Base-by-base conservation (phyloP, 768 basidiomycete genomes). In the Ramaria sp. region DNA sequence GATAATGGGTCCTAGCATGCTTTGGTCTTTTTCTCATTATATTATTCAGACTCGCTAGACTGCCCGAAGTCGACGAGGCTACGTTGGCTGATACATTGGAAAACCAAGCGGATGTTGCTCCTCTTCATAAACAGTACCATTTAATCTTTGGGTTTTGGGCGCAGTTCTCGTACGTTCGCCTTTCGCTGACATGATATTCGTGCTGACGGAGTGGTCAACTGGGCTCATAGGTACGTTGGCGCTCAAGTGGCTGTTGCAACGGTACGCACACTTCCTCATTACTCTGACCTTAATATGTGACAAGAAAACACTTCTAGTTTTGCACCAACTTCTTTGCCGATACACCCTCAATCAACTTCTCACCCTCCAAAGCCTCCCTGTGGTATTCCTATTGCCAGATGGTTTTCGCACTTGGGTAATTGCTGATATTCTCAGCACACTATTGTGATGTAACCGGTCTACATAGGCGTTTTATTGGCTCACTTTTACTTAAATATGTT, bases 371-470 rank as follows among this genome's bases (percentile, higher is more conserved):
- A 59, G 84, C 82, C 42, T 82, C 84, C 56, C 69, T 81, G 53
- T 67, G 87, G 54, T 84, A 86, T 62, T 88, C 85, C 7, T 82
- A 83, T 65, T 86, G 82, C 62, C 81, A 86, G 63, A 74, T 86
- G 66, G 83, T 82, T 15, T 84, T 84, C 65, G 81, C 82, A 1
- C 67, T 80, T 17, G 81, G 79, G 78, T 79, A 63, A 60, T 27
- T 27, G 27, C 5, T 2, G 27, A 27, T 27, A 73, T 57, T 43
- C 7, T n/a, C 42, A 37, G 3, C 34, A 2, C 24, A 33, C 39
- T 19, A 11, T 52, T 31, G 59, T 66, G 63, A 61, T 59, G 56
- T 57, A 57, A 64, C 41, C 30, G n/a, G 33, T 1, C 57, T 80
- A 78, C 54, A 34, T 55, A 64, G 63, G 54, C 66, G 72, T 50